Evolutionary conservation across 2,329 filamentous ascomycete genomes (phyloP), one percentile per base, ranked within the genome.

Genomic region (Pyrenochaeta sp.): DNA sequence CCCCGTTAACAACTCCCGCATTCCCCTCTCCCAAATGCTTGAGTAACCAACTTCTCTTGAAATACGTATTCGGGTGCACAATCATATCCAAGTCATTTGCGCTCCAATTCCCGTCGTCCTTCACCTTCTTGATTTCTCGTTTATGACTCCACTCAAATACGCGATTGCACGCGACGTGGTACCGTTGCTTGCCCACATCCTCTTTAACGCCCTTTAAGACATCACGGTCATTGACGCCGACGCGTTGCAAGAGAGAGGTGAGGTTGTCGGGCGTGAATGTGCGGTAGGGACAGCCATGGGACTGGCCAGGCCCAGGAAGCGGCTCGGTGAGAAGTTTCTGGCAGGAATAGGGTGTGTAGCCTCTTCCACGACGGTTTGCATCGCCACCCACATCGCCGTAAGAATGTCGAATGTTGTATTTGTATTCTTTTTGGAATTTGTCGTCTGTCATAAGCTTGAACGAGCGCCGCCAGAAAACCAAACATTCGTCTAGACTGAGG

Each of bases 381-480:
- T 98, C 94, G 56, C 94, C 94, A 53, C 95, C 95, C 0, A 98
- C 95, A 71, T 98, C 94, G 65, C 95, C 95, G 76, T 98, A 99
- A 0, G 84, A 79, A 83, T 99, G 94, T n/a, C 93, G 91, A 56
- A 98, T 87, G 76, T 99, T 98, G 84, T 99, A 99, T 44, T 91
- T 87, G 80, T 99, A 98, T 75, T 97, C 93, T 74, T 97, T 98
- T 79, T 96, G 96, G 85, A 98, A 99, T 36, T 90, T 90, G 71
- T 98, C 94, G 72, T 98, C 95, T 0, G 91, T 93, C 64, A 96
- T 88, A 66, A 92, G 90, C 75, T 88, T 88, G 85, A 99, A 98
- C 28, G 86, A 84, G 61, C 88, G 86, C 10, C 95, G 89, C 95
- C 95, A 99, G 82, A 99, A 99, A 12, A 92, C 69, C 25, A 99